Conservation (phyloP, 441 rosid species). For the Bocquillonia castaneifolia region DNA sequence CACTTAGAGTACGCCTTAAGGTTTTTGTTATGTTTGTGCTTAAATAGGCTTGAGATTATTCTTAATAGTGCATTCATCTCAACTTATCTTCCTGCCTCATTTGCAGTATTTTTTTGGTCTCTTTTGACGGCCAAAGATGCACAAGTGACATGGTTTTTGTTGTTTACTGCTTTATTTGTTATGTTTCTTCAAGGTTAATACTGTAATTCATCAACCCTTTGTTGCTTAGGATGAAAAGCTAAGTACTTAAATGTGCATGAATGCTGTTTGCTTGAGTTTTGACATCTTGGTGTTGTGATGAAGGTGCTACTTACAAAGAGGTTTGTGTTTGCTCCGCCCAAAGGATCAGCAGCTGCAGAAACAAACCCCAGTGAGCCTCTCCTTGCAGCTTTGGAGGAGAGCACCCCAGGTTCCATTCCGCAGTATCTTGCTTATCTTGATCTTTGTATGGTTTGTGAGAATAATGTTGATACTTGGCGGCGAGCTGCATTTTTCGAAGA, state of each 20-base stretch:
- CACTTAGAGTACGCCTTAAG: not conserved
- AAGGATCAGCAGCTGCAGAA: slow-evolving; percentile 97
- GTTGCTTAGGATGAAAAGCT: not conserved
- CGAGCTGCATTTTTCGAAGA: slow-evolving; percentile 96
- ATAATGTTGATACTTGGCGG: slow-evolving; percentile 85
- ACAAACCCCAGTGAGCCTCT: slow-evolving; percentile 94
- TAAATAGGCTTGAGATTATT: not conserved
- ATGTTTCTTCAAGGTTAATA: not conserved
- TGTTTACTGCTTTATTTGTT: not conserved
- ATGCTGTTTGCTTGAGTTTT: not conserved
- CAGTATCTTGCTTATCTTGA: slow-evolving; percentile 87
- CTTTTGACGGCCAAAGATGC: not conserved
- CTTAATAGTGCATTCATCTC: slow-evolving; percentile 1
- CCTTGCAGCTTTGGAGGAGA: slow-evolving; percentile 77
- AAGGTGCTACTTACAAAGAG: slow-evolving; percentile 77
- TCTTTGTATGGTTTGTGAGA: slow-evolving; percentile 88
- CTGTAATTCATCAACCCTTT: not conserved
- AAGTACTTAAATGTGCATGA: not conserved
- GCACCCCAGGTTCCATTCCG: slow-evolving; percentile 61
- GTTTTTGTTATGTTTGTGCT: not conserved
- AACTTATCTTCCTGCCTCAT: not conserved
- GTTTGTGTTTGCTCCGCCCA: slow-evolving; percentile 69
- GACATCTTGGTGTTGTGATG: slow-evolving; percentile 23
- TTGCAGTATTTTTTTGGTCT: not conserved
- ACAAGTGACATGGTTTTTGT: not conserved